Base-by-base conservation (phyloP, 805 yeast genomes). In the Candida michaelii region DNA sequence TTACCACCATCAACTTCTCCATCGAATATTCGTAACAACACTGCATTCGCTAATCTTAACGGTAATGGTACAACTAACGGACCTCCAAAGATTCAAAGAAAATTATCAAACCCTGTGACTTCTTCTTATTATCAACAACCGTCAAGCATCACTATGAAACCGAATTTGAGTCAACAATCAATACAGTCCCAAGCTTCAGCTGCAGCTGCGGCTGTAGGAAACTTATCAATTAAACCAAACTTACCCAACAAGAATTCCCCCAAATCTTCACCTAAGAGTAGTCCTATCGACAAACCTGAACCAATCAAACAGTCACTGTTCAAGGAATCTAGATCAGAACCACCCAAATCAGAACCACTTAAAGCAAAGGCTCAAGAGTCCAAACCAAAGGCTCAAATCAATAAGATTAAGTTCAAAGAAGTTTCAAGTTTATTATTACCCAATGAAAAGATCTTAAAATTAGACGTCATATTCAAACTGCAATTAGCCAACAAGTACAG, bases 381-480 rank as follows among this genome's bases (percentile, higher is more conserved):
- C 11, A 21, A 11, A 14, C 27, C 32, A 21, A 21, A 21, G 23
- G 23, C 5, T 10, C 29, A 29, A 8, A 9, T 14, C 4, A 30
- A 35, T 27, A 48, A 42, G 17, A 60, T 69, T 25, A 60, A 56
- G 21, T 58, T 69, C 41, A 58, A 53, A 21, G 74, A 69, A 32
- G 53, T 70, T 10, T 59, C 69, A 1, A 50, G 51, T 1, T 48
- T 70, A 11, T 51, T 70, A 19, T 48, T 49, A 2, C 53, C 60
- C 4, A 56, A 60, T 17, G 76, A 70, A 40, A 69, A 69, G 47
- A 67, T 70, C 15, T 51, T 70, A 32, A 70, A 70, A 44, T 55
- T 70, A 52, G 74, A 69, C 44, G 59, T 55, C 3, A 59, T 70
- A 9, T 48, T 66, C 15, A 68, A 66, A 48, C 69, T 64, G 67